A percentile compares a stretch with the other conserved stretches of the same genome.
phyloP scores from a whole-genome alignment of 306 rosid species.

The Fagus crenata region DNA sequence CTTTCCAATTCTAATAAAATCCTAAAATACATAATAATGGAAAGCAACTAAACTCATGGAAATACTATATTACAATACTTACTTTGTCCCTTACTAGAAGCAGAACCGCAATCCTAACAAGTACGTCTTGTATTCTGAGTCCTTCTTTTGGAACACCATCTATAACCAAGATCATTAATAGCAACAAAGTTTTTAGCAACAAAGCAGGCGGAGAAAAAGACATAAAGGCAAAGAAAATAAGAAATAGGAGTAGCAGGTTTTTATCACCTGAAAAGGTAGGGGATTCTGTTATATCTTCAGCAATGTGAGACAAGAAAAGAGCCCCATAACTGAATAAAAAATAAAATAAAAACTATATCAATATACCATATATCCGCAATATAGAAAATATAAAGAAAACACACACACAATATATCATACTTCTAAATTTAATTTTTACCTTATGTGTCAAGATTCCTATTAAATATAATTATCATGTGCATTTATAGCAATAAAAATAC shows the following conservation, averaged over 20 bases:
- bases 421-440: not conserved
- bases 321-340: conserved; percentile 63
- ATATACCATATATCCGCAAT: conserved; percentile 7
- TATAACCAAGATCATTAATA: conserved; percentile 39
- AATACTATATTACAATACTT: conserved; percentile 35
- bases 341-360: conserved; percentile 24
- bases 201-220: conserved; percentile 2
- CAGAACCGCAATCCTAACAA: conserved; percentile 81
- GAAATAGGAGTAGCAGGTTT: conserved; percentile 28
- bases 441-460: not conserved
- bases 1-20: not conserved
- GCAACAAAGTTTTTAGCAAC: conserved; percentile 21
- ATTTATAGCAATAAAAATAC: not conserved
- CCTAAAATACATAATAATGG: not conserved
- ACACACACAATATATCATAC: not conserved
- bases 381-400: not conserved
- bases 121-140: conserved; percentile 84
- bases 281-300: conserved; percentile 77
- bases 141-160: conserved; percentile 99
- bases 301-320: conserved; percentile 84
- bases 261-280: conserved; percentile 74
- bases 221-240: conserved; percentile 9
- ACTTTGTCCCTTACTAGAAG: conserved; percentile 77
- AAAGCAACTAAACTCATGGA: not conserved
- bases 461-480: not conserved